Base-by-base conservation (phyloP, 805 yeast genomes). In the Osmozyma mogii region DNA sequence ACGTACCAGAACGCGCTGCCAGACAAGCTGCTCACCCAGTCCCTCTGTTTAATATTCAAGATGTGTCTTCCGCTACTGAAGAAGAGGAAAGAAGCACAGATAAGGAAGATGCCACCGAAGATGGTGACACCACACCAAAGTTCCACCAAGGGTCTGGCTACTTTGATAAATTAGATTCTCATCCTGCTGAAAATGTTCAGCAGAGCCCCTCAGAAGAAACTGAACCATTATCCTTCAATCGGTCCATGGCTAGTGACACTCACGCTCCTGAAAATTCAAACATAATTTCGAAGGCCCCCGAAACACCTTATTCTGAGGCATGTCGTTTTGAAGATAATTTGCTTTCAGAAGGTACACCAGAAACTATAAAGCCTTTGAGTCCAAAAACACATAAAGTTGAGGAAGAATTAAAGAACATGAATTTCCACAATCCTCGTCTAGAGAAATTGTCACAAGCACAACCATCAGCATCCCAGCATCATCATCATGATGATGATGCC, bases 331-430 rank as follows among this genome's bases (percentile, higher is more conserved):
- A 31, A 13, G 25, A 29, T 6, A 29, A 28, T 4, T 17, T 16
- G 11, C 25, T 24, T 8, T 27, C 13, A 22, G 36, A 35, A 9
- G 9, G 9, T 8, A 41, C 45, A 3, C 47, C 44, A 2, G 45
- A 41, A 14, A 38, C 47, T 6, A 53, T 49, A 29, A 47, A 43
- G 34, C 64, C 65, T 3, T 50, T 58, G 36, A 49, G 55, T 20
- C 64, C 63, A 3, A 54, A 55, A 32, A 55, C 33, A 18, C 63
- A 58, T 32, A 41, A 38, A 4, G 44, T 58, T 5, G 58, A 54
- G 29, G 40, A 55, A 30, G 65, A 58, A 38, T 49, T 58, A 34
- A 44, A 49, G 25, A 37, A 38, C 17, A 40, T 58, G 30, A 55
- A 57, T 31, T 49, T 57, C 38, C 33, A 36, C 11, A 16, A 14